Base-by-base conservation (phyloP, 2,329 filamentous ascomycete species). In the Truncatella angustata region DNA sequence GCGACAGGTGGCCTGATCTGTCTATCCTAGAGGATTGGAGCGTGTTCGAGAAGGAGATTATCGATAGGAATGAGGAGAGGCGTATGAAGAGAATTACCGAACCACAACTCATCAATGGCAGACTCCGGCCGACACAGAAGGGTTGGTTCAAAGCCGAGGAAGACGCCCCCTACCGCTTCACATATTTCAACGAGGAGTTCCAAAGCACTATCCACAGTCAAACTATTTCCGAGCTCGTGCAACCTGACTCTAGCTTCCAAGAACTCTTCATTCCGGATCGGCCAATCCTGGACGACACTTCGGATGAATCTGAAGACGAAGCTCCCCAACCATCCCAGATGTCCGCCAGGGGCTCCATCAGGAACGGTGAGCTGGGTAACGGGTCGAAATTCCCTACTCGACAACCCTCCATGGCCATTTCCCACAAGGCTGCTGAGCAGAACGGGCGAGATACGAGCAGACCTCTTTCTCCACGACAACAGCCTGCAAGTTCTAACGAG, bases 111-210 rank as follows among this genome's bases (percentile, higher is more conserved):
- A 87, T 99, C 54, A 93, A 93, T 54, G 94, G 94, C 0, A 84
- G 94, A 50, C 74, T 99, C 40, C 85, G 94, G 4, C 91, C 92
- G 11, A 84, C 90, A 35, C 85, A 88, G 57, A 82, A 81, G 60
- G 82, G 82, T 12, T 99, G 93, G 93, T 93, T 91, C 67, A 83
- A 88, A 35, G 85, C 90, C 49, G 90, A 94, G 57, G 92, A 96
- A 55, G 93, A 97, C 58, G 85, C 87, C 0, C 94, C 94, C 0
- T 97, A 95, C 68, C 84, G 94, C 23, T 99, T 97, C 68, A 97
- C 94, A 0, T 99, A 99, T 70, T 99, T 99, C 78, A 97, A 97
- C 69, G 94, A 97, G 66, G 91, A 96, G 57, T 91, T 97, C 51
- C 88, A 91, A 63, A 95, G 90, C 68, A 99, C 94, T 0, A 95